phyloP scores from a whole-genome alignment of 2,329 filamentous ascomycete species.

The Colletotrichum melonis region DNA sequence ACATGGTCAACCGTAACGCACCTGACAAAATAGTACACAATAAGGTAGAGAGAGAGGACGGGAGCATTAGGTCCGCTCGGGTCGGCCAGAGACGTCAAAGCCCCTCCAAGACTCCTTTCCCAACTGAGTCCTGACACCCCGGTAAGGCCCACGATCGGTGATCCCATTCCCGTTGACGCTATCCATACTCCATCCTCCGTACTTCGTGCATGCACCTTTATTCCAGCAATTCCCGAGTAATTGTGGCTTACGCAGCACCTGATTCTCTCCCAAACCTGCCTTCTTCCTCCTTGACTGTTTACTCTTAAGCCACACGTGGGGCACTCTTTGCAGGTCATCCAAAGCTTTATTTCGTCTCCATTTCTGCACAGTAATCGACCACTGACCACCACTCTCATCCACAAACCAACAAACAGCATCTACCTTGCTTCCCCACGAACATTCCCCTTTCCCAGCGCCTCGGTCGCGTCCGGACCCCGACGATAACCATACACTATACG shows the following conservation, averaged over 20 bases:
- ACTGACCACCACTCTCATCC: neutral
- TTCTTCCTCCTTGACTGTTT: neutral
- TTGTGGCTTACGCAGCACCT: neutral
- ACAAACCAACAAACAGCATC: conserved; percentile 11
- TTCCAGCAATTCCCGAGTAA: neutral
- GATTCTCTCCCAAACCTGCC: neutral
- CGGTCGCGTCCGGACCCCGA: conserved; percentile 12
- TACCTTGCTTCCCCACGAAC: conserved; percentile 25
- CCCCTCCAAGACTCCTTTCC: neutral
- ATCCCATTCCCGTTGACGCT: conserved; percentile 1
- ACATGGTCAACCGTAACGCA: neutral
- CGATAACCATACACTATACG: neutral
- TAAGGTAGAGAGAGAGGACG: neutral
- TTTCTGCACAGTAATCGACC: conserved; percentile 7
- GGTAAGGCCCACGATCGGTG: neutral
- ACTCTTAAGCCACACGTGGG: conserved; percentile 17
- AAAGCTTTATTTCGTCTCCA: conserved; percentile 10
- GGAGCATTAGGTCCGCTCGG: conserved; percentile 28
- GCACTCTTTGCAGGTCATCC: neutral
- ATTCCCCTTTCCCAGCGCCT: neutral
- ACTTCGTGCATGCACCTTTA: neutral
- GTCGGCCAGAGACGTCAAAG: conserved; percentile 15
- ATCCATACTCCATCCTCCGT: neutral
- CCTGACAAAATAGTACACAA: no score
- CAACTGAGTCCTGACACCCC: no score